Percentiles rank a stretch among this genome's conserved stretches.
Evolutionary conservation across 208 protist genomes (phyloP).

Genomic region (Strigomonas galati): DNA sequence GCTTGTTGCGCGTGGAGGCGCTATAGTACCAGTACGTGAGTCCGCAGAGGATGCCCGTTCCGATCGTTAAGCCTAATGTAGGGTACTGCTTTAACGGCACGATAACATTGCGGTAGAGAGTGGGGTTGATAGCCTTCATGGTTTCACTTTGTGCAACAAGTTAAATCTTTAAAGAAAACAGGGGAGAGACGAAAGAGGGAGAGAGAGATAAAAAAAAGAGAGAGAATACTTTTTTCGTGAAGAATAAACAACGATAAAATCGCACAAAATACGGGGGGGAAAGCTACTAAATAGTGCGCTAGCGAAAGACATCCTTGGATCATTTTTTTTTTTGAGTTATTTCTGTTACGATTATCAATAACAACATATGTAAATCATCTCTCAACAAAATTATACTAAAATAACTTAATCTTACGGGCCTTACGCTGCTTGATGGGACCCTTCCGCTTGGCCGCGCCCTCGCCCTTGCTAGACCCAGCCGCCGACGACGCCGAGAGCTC

Average conservation of each 20-base stretch:
- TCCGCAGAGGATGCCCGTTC: constrained; percentile 45
- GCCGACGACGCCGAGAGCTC: constrained; percentile 31
- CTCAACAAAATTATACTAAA: constrained; percentile 26
- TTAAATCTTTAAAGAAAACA: too few species aligned
- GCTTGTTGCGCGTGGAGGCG: constrained; percentile 39
- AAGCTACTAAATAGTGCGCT: too few species aligned
- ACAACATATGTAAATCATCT: neutral
- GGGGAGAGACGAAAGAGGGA: too few species aligned
- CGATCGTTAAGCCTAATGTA: constrained; percentile 40
- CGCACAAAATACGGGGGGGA: too few species aligned
- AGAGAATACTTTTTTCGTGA: too few species aligned
- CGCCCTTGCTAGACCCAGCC: constrained; percentile 23
- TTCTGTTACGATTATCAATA: constrained; percentile 3
- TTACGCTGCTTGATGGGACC: constrained; percentile 85
- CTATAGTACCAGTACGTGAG: constrained; percentile 78
- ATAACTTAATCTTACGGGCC: constrained; percentile 88
- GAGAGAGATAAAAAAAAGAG: too few species aligned
- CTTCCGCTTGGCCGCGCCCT: constrained; percentile 56
- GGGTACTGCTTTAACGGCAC: constrained; percentile 46
- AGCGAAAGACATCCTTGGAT: too few species aligned
- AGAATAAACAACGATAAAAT: too few species aligned
- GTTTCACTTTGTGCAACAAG: too few species aligned
- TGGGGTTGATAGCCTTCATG: too few species aligned
- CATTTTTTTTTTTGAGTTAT: too few species aligned
- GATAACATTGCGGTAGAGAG: constrained; percentile 23